Evolutionary conservation across 2,329 filamentous ascomycete genomes (phyloP), one percentile per base, ranked within the genome.

Genomic region (Cladosporium sp.): DNA sequence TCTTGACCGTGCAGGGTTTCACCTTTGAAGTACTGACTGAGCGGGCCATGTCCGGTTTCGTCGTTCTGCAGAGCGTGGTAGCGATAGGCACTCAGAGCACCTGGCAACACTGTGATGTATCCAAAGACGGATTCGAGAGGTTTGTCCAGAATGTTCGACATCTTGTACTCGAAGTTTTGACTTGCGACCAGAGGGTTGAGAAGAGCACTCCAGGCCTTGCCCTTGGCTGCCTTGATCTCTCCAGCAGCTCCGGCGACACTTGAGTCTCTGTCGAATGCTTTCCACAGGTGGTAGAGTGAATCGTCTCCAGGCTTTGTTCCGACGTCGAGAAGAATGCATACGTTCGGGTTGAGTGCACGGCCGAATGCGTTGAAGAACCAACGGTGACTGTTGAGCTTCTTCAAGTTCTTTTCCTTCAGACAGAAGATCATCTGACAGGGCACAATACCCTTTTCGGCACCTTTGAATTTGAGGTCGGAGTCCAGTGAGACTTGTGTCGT

Each of bases 331-430:
- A 99, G 81, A 76, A 99, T 97, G 78, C 95, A 99, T 36, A 99
- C 91, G 70, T 99, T 99, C 0, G 95, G 95, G 70, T 94, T 96
- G 26, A 99, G 84, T 0, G 94, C 91, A 69, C 90, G 89, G 32
- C 95, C 96, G 75, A 99, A 97, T 0, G 95, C 95, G 76, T 99
- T 99, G 83, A 99, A 99, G 81, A 97, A 98, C 95, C 95, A 99
- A 65, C 95, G 88, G 79, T 99, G 95, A 0, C 93, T 97, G 82
- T 99, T 99, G 72, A 99, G 86, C 82, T 99, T 99, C 80, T 97
- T 96, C 76, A 91, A 87, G 77, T 99, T 99, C 82, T 95, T 93
- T 78, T 99, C 95, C 81, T 99, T 99, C 68, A 99, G 82, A 75
- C 96, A 99, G 79, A 99, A 99, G 73, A 99, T 94, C 83, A 99